Evolutionary conservation across 2,329 filamentous ascomycete genomes (phyloP).

Genomic region (Fusarium sp.): DNA sequence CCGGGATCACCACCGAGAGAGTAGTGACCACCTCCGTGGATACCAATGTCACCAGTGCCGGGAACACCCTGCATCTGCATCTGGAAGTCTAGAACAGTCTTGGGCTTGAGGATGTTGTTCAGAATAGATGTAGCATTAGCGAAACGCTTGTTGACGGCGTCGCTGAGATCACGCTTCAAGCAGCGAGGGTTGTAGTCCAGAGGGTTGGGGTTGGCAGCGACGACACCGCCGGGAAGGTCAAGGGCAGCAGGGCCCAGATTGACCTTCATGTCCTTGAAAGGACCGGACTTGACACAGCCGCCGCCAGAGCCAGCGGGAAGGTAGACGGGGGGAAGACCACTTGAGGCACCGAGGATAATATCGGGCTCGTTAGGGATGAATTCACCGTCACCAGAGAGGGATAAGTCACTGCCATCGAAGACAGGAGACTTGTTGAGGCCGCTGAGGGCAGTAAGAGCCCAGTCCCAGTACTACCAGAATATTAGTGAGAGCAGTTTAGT

Average conservation of each 20-base stretch:
- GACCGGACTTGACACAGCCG: slow-evolving; percentile 63
- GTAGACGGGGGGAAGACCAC: slow-evolving; percentile 35
- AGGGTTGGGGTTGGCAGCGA: slow-evolving; percentile 31
- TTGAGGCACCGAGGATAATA: slow-evolving; percentile 42
- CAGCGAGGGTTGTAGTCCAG: slow-evolving; percentile 56
- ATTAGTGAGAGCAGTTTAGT: neutral
- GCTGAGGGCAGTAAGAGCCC: slow-evolving; percentile 50
- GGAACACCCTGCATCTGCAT: slow-evolving; percentile 54
- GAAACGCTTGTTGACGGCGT: slow-evolving; percentile 37
- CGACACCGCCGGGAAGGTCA: slow-evolving; percentile 40
- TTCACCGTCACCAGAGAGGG: slow-evolving; percentile 57
- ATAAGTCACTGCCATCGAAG: slow-evolving; percentile 59
- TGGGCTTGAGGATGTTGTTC: slow-evolving; percentile 50
- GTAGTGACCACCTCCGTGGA: slow-evolving; percentile 53
- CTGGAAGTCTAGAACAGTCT: slow-evolving; percentile 55
- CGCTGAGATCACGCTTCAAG: slow-evolving; percentile 51
- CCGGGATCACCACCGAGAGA: slow-evolving; percentile 54
- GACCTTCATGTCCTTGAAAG: slow-evolving; percentile 56
- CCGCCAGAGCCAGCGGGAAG: slow-evolving; percentile 62
- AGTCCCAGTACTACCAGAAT: slow-evolving; percentile 56
- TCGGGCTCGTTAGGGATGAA: slow-evolving; percentile 36
- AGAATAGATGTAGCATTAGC: slow-evolving; percentile 45
- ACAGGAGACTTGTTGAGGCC: slow-evolving; percentile 54
- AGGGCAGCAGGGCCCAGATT: slow-evolving; percentile 53
- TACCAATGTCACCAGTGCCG: slow-evolving; percentile 42